phyloP scores from a whole-genome alignment of 768 basidiomycete species.

The Termitomyces sp. region DNA sequence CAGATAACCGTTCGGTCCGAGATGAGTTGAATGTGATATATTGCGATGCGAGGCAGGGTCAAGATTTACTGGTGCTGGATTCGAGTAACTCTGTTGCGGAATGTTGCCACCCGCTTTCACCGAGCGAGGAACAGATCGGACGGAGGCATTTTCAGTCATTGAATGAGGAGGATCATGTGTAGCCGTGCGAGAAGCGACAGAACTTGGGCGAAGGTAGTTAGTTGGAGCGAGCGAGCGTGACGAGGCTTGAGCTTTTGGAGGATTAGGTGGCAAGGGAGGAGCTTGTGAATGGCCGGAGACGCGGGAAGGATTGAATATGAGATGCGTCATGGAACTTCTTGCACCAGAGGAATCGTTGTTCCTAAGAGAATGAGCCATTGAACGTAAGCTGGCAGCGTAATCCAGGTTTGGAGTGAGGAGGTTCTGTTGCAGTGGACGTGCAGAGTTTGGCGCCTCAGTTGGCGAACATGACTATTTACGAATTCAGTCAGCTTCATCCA shows the following conservation, averaged over 20 bases:
- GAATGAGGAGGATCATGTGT: background rate
- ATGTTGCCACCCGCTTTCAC: background rate
- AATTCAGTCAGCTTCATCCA: background rate
- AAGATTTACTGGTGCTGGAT: background rate
- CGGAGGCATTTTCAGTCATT: background rate
- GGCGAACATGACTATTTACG: slow-evolving; percentile 14
- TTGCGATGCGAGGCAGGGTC: slow-evolving; percentile 2
- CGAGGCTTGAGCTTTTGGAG: background rate
- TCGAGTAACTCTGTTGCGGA: background rate
- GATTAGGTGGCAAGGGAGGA: background rate
- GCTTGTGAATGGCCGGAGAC: background rate
- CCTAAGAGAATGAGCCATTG: background rate
- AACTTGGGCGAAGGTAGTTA: background rate
- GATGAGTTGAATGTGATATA: slow-evolving; percentile 2
- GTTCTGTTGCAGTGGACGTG: slow-evolving; percentile 1
- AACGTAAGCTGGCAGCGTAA: slow-evolving; percentile 3
- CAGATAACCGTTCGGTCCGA: background rate
- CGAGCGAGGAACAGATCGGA: slow-evolving; percentile 1
- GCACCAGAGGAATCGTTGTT: background rate
- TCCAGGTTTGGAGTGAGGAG: slow-evolving; percentile 10
- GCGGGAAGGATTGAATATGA: background rate
- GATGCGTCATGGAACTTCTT: background rate
- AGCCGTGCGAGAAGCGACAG: slow-evolving; percentile 1
- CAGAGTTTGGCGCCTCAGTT: slow-evolving; percentile 11
- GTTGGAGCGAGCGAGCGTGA: background rate